phyloP scores from a whole-genome alignment of 371 early-diverging fungal genomes.

The Apophysomyces trapeziformis region DNA sequence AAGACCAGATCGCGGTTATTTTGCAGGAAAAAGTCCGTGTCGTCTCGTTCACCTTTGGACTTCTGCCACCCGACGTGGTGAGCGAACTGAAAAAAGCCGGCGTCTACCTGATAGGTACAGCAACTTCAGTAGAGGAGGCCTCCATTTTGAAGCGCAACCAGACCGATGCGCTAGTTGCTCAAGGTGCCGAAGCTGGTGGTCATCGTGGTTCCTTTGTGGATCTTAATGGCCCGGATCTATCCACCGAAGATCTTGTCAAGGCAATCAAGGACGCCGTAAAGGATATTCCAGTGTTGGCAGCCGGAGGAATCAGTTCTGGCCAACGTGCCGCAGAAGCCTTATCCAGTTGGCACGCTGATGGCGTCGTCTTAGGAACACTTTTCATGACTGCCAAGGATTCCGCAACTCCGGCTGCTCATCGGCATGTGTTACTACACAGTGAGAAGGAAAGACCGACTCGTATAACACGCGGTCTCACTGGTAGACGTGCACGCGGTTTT shows the following conservation, averaged over 20 bases:
- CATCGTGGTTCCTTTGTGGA: constrained; percentile 44
- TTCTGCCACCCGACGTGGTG: constrained; percentile 30
- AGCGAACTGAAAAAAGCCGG: constrained; percentile 35
- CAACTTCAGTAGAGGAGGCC: constrained; percentile 47
- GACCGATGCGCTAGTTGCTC: constrained; percentile 47
- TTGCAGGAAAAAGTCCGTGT: constrained; percentile 46
- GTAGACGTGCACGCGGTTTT: constrained; percentile 39
- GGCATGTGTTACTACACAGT: constrained; percentile 26
- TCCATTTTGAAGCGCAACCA: constrained; percentile 31
- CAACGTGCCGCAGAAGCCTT: constrained; percentile 24
- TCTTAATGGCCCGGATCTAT: constrained; percentile 18
- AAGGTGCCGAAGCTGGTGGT: constrained; percentile 51
- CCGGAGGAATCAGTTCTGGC: constrained; percentile 46
- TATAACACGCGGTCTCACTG: constrained; percentile 39
- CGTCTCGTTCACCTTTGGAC: constrained; percentile 53
- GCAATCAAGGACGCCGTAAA: constrained; percentile 20
- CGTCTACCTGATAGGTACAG: constrained; percentile 48
- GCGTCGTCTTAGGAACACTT: constrained; percentile 41
- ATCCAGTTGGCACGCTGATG: constrained; percentile 35
- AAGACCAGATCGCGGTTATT: constrained; percentile 41
- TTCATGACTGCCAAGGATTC: constrained; percentile 48
- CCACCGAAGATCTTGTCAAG: constrained; percentile 23
- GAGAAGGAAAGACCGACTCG: constrained; percentile 20
- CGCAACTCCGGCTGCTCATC: constrained; percentile 31
- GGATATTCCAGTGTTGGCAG: constrained; percentile 40